These are phyloP conservation scores for Pleurotus tuoliensis DNA, from an alignment of 768 basidiomycete species.

Conservation along the genomic window DNA sequence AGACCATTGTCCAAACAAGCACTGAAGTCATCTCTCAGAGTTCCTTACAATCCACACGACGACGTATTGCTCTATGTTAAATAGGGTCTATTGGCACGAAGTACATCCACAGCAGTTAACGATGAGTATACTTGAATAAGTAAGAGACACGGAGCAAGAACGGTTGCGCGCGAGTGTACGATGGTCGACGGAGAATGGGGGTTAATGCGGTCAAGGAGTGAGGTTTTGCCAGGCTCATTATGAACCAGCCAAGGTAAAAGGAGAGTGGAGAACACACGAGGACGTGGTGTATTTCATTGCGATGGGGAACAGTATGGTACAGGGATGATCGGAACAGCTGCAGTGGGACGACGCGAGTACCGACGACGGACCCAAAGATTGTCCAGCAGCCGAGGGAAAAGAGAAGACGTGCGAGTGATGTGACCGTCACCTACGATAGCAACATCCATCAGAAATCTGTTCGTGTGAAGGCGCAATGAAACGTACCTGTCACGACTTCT, in stretches of 20 bases:
- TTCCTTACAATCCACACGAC: too few species aligned
- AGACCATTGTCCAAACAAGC: too few species aligned
- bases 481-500: background rate
- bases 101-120: background rate
- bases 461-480: background rate
- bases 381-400: background rate
- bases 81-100: background rate
- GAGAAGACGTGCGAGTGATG: background rate
- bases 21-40: too few species aligned
- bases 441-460: background rate
- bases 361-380: background rate
- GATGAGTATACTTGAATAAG: background rate
- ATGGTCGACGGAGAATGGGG: background rate
- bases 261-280: background rate
- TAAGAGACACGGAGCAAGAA: background rate
- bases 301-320: background rate
- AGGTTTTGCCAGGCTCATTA: background rate
- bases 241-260: background rate
- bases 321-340: background rate
- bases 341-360: background rate
- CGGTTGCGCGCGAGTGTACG: background rate
- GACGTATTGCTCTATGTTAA: too few species aligned
- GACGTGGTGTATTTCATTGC: background rate
- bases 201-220: background rate
- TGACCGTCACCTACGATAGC: background rate